phyloP scores from a whole-genome alignment of 2,329 filamentous ascomycete genomes.

The Phoma herbarum region DNA sequence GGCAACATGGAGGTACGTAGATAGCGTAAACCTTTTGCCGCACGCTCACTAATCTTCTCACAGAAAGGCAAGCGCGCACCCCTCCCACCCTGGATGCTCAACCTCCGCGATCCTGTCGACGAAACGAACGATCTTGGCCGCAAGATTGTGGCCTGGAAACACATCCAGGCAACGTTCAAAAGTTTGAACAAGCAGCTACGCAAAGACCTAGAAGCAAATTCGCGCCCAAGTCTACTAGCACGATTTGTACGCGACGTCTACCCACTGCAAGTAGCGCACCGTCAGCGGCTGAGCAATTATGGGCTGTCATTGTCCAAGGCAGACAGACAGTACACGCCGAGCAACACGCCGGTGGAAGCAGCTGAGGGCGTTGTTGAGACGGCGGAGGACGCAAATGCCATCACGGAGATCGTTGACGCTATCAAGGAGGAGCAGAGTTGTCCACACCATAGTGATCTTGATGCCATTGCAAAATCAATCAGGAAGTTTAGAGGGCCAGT shows the following conservation, averaged over 20 bases:
- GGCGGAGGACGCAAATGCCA: neutral
- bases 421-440: no score
- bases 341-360: neutral
- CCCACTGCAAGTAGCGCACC: slow-evolving; percentile 23
- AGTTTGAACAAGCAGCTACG: slow-evolving; percentile 27
- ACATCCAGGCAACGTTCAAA: slow-evolving; percentile 58
- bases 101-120: slow-evolving; percentile 68
- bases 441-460: slow-evolving; percentile 12
- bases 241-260: slow-evolving; percentile 34
- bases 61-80: slow-evolving; percentile 27
- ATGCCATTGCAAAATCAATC: slow-evolving; percentile 24
- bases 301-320: slow-evolving; percentile 19
- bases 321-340: neutral
- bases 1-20: slow-evolving; percentile 28
- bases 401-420: neutral
- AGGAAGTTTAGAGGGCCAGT: slow-evolving; percentile 12
- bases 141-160: slow-evolving; percentile 58
- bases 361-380: neutral
- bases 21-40: neutral
- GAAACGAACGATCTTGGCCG: slow-evolving; percentile 65
- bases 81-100: slow-evolving; percentile 54
- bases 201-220: slow-evolving; percentile 26
- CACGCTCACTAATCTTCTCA: slow-evolving; percentile 16
- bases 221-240: slow-evolving; percentile 29
- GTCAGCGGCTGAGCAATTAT: slow-evolving; percentile 27